Base-by-base conservation (phyloP, 352 stramenopile genomes). In the Pythium monospermum region DNA sequence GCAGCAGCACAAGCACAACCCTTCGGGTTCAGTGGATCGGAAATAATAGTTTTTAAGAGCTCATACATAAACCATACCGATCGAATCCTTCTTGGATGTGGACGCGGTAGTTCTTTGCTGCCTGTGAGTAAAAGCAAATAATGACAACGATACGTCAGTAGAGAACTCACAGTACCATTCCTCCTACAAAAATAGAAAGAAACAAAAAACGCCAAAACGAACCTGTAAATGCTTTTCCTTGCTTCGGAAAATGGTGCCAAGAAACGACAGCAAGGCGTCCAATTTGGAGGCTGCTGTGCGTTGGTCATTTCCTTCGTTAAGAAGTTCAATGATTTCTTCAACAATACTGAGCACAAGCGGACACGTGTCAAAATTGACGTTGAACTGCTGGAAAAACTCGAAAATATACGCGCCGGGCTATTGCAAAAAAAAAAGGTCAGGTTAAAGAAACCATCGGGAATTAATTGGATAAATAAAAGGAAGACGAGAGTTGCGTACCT, bases 361-460 rank as follows among this genome's bases (percentile, higher is more conserved):
- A 37, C 80, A 91, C 23, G 84, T 94, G 43, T 94, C 77, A 19
- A 94, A 94, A 43, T 88, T 91, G 21, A 94, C 83, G 42, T 94
- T 94, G 49, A 94, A 94, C 49, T 89, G 72, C 49, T 87, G 77
- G 37, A 96, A 95, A 42, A 96, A 94, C 38, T 91, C 85, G 44
- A 95, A 96, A 35, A 96, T 95, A 62, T 83, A 96, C 22, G 85
- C 71, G 2, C 87, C 87, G 13, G 77, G 75, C 82, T 91, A 16
- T 5, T 33, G 44, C n/a, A 21, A 11, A 12, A 35, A n/a, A 23
- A 28, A 52, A 3, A 26, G 12, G 11, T 37, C 21, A 31, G 21
- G 10, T 19, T n/a, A n/a, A n/a, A n/a, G n/a, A n/a, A n/a, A n/a
- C n/a, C n/a, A n/a, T n/a, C n/a, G n/a, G n/a, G n/a, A n/a, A n/a